These are phyloP conservation scores for Chaetomiaceae sp. DNA, from an alignment of 2,329 filamentous ascomycete species.

Conservation along the genomic window DNA sequence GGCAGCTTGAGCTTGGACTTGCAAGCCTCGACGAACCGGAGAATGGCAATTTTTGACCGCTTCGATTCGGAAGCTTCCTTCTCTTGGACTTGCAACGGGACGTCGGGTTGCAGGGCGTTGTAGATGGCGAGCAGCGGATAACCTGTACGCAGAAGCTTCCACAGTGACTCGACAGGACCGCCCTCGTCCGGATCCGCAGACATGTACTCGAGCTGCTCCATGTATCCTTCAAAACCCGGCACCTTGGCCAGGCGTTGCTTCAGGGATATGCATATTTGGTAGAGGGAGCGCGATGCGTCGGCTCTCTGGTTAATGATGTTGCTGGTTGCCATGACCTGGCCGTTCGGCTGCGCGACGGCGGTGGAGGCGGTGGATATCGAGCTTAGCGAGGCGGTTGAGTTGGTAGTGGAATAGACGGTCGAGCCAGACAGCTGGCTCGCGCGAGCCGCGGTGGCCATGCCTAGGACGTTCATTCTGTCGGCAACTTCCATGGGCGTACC, in stretches of 20 bases:
- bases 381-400: slow-evolving; percentile 47
- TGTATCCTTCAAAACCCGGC: slow-evolving; percentile 70
- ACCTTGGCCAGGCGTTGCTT: slow-evolving; percentile 77
- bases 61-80: slow-evolving; percentile 56
- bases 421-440: slow-evolving; percentile 59
- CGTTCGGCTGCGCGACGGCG: slow-evolving; percentile 35
- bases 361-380: slow-evolving; percentile 43
- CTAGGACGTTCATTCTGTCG: slow-evolving; percentile 44
- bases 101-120: slow-evolving; percentile 70
- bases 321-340: slow-evolving; percentile 67
- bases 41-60: slow-evolving; percentile 77
- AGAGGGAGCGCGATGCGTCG: slow-evolving; percentile 84
- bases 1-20: slow-evolving; percentile 74
- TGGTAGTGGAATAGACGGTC: slow-evolving; percentile 48
- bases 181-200: slow-evolving; percentile 53
- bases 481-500: slow-evolving; percentile 41
- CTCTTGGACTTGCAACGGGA: slow-evolving; percentile 62
- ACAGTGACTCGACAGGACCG: slow-evolving; percentile 84
- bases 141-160: slow-evolving; percentile 78
- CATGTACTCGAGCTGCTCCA: slow-evolving; percentile 64
- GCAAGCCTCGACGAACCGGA: slow-evolving; percentile 89
- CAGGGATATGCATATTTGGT: slow-evolving; percentile 87
- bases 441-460: slow-evolving; percentile 47
- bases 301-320: slow-evolving; percentile 98
- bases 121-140: slow-evolving; percentile 82